phyloP scores from a whole-genome alignment of 345 rosid genomes.

The Anastatica hierochuntica region DNA sequence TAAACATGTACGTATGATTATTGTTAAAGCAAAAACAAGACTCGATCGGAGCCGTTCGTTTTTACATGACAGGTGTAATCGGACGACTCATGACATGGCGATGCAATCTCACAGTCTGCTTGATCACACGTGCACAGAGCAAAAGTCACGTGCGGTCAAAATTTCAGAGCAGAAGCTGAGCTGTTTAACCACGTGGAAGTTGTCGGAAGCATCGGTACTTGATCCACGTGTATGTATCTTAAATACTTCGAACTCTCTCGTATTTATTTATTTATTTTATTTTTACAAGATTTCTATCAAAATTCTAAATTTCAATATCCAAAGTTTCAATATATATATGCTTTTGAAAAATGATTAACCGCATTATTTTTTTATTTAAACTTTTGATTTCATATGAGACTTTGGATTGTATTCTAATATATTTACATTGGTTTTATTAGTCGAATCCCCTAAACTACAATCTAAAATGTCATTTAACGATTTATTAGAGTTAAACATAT shows the following conservation, averaged over 20 bases:
- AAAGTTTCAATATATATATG: too few relatives aligned
- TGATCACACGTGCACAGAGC: conserved; percentile 20
- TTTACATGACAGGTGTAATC: conserved; percentile 11
- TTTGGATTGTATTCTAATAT: too few relatives aligned
- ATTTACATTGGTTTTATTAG: too few relatives aligned
- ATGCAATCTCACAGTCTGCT: conserved; percentile 8
- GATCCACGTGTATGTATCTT: conserved; percentile 16
- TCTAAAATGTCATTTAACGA: background rate
- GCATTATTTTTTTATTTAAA: too few relatives aligned
- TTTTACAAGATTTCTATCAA: too few relatives aligned
- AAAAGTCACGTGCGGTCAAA: conserved; percentile 29
- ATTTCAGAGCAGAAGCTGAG: conserved; percentile 20
- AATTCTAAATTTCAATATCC: too few relatives aligned
- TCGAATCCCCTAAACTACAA: background rate
- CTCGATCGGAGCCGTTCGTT: conserved; percentile 4
- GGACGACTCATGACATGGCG: conserved; percentile 15
- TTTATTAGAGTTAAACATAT: too few relatives aligned
- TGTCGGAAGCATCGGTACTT: conserved; percentile 31
- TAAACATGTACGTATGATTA: too few relatives aligned
- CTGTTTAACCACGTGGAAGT: conserved; percentile 20
- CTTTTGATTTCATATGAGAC: too few relatives aligned
- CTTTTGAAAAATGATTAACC: too few relatives aligned
- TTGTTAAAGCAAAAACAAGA: background rate
- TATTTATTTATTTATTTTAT: background rate
- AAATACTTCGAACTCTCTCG: conserved; percentile 9